Percentiles rank a stretch among this genome's conserved stretches.
Evolutionary conservation across 352 stramenopile species (phyloP).

Genomic region (Pythium aquatile): DNA sequence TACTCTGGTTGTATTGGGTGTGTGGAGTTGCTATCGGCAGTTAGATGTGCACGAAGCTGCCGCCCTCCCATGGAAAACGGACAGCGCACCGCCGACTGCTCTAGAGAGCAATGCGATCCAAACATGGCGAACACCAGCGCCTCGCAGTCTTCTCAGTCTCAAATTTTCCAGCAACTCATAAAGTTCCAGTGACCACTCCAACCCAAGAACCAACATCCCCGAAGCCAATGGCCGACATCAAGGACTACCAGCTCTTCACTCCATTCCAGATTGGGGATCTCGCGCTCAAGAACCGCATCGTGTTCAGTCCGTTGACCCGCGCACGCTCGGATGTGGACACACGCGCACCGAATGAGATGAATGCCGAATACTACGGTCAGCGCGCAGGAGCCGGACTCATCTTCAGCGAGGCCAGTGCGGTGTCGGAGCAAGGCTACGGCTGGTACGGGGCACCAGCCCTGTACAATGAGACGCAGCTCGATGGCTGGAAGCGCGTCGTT

Average conservation of each 20-base stretch:
- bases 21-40: too few species aligned
- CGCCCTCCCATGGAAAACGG: too few species aligned
- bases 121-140: too few species aligned
- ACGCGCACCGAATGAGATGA: background rate
- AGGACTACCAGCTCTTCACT: conserved; percentile 22
- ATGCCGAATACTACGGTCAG: conserved; percentile 10
- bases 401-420: conserved; percentile 25
- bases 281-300: conserved; percentile 30
- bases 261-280: background rate
- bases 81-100: too few species aligned
- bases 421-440: conserved; percentile 4
- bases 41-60: too few species aligned
- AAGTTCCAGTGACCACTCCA: too few species aligned
- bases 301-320: conserved; percentile 37
- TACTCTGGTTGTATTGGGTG: too few species aligned
- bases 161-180: too few species aligned
- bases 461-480: conserved; percentile 10
- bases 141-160: too few species aligned
- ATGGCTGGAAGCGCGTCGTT: background rate
- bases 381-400: conserved; percentile 29
- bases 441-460: conserved; percentile 30
- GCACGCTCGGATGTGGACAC: background rate
- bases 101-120: too few species aligned
- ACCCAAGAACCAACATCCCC: too few species aligned
- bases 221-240: too few species aligned